Conservation (phyloP, 2,329 filamentous ascomycete genomes). For the Aplosporella prunicola region DNA sequence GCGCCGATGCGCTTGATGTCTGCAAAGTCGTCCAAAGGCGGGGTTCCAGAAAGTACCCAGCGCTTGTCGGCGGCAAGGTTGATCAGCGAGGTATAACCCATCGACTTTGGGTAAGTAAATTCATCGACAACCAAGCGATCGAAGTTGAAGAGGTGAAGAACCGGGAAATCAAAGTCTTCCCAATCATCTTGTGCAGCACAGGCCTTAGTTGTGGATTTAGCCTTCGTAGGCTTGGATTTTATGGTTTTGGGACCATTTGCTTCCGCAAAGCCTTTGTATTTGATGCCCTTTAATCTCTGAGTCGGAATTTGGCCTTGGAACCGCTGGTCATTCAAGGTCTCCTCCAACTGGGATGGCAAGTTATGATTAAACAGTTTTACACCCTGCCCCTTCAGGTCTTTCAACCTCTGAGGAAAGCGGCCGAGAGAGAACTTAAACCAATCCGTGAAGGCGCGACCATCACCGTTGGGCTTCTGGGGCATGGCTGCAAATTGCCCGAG, state of each 20-base stretch:
- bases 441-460: conserved; percentile 41
- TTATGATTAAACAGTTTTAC: conserved; percentile 20
- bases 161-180: conserved; percentile 21
- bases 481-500: conserved; percentile 44
- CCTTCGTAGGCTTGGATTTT: neutral
- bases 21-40: conserved; percentile 46
- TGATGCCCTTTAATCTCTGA: conserved; percentile 21
- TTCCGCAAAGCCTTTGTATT: conserved; percentile 1
- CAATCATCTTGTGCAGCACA: conserved; percentile 15
- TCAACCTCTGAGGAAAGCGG: conserved; percentile 35
- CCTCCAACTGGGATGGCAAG: conserved; percentile 16
- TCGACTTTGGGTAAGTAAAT: conserved; percentile 46
- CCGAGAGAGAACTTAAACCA: conserved; percentile 43
- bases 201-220: neutral
- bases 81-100: conserved; percentile 29
- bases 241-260: neutral
- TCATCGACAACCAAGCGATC: conserved; percentile 56
- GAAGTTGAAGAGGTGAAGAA: conserved; percentile 53
- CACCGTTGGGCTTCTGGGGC: conserved; percentile 28
- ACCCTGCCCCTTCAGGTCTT: conserved; percentile 24
- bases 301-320: conserved; percentile 31
- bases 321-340: conserved; percentile 22
- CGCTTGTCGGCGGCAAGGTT: conserved; percentile 42
- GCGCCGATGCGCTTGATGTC: conserved; percentile 51
- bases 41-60: conserved; percentile 57